Evolutionary conservation across 306 rosid species (phyloP), one percentile per base, ranked within the genome.

Genomic region (Lithocarpus polystachyus): DNA sequence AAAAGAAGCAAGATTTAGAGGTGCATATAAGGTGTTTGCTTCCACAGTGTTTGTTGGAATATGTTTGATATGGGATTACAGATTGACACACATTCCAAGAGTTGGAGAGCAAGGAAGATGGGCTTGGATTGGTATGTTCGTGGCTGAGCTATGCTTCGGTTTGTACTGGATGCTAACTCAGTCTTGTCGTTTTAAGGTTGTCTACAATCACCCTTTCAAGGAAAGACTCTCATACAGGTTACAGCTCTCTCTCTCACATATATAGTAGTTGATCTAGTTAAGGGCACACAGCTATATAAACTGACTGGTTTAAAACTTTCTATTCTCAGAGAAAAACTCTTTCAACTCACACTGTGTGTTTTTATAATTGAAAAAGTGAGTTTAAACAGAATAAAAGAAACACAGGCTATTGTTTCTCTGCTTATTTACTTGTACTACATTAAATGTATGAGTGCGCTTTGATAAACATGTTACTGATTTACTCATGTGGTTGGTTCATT

Each of bases 81-180:
- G 94, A 80, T 24, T 82, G 11, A 31, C 6, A n/a, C 65, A 83
- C 71, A 55, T 85, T 33, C 74, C 81, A 6, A 48, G 12, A 40
- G 48, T 24, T 2, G 70, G 56, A 23, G 54, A 68, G 4, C n/a
- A 26, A 29, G 77, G 78, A 8, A 61, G 72, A 23, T 83, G 86
- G 90, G 72, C 60, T 31, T 84, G 90, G 87, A 72, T 88, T 28
- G 81, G 81, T 35, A 26, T 86, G 78, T 77, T 74, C 43, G 3
- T 73, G 26, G 52, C 83, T 0, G 97, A 92, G 23, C 0, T 84
- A 0, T 12, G 59, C 0, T 92, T 92, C n/a, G 89, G 94, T 8
- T 2, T 90, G 1, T 90, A 82, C 65, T 92, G 97, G 97, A 84
- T 92, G 0, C 40, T 84, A 24, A 85, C 90, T 73, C 97, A 86